phyloP scores from a whole-genome alignment of 179 eudicot genomes.

The Vitellaria paradoxa region DNA sequence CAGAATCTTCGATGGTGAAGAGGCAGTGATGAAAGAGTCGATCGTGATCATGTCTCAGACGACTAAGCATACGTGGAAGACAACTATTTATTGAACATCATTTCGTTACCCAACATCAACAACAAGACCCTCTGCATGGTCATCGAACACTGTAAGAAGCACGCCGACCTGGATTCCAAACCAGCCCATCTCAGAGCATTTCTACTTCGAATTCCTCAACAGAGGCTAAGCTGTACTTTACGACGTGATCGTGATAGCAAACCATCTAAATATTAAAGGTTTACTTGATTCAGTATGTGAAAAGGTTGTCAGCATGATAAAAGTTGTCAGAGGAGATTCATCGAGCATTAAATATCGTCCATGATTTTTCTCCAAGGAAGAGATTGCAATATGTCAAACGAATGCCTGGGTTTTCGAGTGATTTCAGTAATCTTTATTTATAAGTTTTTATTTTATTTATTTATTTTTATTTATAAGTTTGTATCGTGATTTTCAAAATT shows the following conservation, averaged over 20 bases:
- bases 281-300: background rate
- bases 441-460: too few species aligned
- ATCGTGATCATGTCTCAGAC: conserved; percentile 9
- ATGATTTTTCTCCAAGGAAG: conserved; percentile 19
- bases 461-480: too few species aligned
- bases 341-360: conserved; percentile 8
- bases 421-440: too few species aligned
- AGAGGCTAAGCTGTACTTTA: background rate
- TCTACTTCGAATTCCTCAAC: background rate
- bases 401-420: conserved; percentile 14
- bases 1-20: background rate
- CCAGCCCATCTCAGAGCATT: background rate
- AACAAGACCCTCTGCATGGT: conserved; percentile 6
- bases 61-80: conserved; percentile 19
- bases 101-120: conserved; percentile 14
- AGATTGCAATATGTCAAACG: conserved; percentile 6
- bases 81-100: background rate
- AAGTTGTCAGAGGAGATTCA: conserved; percentile 9
- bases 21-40: background rate
- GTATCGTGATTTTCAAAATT: too few species aligned
- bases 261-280: background rate
- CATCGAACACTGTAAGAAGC: conserved; percentile 17
- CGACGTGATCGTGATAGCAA: background rate
- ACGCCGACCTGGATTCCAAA: background rate
- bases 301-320: conserved; percentile 2